phyloP scores from a whole-genome alignment of 192 early-diverging fungal genomes.

The Backusella circina region DNA sequence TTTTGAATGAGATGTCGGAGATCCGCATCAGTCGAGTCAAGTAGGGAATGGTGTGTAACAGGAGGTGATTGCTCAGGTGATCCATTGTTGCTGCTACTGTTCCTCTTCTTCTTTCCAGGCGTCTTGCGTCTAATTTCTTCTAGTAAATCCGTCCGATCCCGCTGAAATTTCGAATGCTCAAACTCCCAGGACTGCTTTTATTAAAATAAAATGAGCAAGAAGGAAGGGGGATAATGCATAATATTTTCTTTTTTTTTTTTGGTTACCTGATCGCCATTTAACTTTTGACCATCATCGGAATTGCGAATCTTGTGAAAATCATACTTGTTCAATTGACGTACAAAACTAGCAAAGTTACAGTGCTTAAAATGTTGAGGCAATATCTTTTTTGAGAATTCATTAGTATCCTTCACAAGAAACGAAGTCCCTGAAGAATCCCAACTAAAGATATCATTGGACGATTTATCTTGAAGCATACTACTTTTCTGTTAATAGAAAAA shows the following conservation, averaged over 20 bases:
- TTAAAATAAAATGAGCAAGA: not conserved
- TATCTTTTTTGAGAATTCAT: constrained; percentile 63
- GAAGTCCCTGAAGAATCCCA: constrained; percentile 64
- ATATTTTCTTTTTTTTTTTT: not conserved
- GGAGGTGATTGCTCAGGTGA: not conserved
- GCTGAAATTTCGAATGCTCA: constrained; percentile 6
- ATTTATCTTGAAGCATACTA: constrained; percentile 69
- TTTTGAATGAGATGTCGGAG: not conserved
- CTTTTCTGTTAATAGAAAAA: not conserved
- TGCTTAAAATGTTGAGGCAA: constrained; percentile 72
- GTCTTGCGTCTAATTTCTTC: constrained; percentile 20
- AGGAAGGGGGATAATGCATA: not conserved
- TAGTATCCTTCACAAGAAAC: constrained; percentile 71
- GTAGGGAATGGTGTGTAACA: not conserved
- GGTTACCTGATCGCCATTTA: constrained; percentile 52
- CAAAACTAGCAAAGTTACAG: constrained; percentile 66
- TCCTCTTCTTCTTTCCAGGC: constrained; percentile 13
- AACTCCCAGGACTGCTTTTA: constrained; percentile 12
- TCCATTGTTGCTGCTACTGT: not conserved
- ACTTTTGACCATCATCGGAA: constrained; percentile 39
- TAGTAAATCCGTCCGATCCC: constrained; percentile 14
- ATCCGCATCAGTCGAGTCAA: not conserved
- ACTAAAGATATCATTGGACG: constrained; percentile 48
- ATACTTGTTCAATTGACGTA: constrained; percentile 76
- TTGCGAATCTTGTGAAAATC: constrained; percentile 75